Conservation (phyloP, 768 basidiomycete species). For the Thelephora ganbajun region DNA sequence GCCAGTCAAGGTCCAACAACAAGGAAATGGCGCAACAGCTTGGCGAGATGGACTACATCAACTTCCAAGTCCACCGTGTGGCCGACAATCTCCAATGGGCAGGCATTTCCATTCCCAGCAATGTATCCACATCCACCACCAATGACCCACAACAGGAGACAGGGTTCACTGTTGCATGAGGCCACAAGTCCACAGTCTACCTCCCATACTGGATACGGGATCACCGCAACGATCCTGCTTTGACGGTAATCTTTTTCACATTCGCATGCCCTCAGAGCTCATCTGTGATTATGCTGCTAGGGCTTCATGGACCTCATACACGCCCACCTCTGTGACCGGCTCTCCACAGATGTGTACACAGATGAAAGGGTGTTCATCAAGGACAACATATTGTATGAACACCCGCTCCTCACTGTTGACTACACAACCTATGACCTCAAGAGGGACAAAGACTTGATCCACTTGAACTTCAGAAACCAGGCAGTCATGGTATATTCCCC, state of each 20-base stretch:
- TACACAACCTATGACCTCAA: slow-evolving; percentile 12
- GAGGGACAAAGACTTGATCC: slow-evolving; percentile 9
- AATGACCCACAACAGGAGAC: not conserved
- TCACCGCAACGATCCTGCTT: not conserved
- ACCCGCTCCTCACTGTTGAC: slow-evolving; percentile 1
- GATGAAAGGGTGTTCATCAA: not conserved
- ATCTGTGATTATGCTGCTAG: no score
- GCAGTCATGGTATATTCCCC: slow-evolving; percentile 7
- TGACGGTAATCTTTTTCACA: not conserved
- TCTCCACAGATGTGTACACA: no score
- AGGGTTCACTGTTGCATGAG: not conserved
- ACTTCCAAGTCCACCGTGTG: no score
- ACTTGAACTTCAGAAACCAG: slow-evolving; percentile 2
- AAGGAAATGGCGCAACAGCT: no score
- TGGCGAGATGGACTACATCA: no score
- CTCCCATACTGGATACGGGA: not conserved
- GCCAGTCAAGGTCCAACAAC: not conserved
- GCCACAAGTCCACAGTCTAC: not conserved
- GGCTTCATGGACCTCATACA: no score
- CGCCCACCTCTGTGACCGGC: no score
- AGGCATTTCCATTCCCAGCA: no score
- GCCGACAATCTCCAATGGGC: no score
- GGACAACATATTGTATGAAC: not conserved
- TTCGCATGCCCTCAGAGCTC: no score
- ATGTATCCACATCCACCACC: no score